Conservation (phyloP, 257 asterid genomes). For the Lavandula angustifolia region DNA sequence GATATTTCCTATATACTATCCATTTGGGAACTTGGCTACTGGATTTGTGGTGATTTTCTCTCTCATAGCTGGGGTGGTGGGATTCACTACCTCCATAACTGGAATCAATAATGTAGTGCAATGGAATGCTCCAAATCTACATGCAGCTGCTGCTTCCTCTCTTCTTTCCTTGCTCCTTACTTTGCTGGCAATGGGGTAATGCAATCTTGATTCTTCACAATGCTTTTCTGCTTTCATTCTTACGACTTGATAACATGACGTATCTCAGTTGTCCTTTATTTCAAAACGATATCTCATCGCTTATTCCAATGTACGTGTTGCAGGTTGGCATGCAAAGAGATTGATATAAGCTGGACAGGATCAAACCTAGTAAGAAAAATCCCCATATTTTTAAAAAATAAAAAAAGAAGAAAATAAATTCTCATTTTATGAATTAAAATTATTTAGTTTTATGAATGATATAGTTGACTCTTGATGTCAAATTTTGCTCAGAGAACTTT, state of each 20-base stretch:
- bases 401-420: not conserved
- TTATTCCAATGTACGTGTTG: conserved; percentile 25
- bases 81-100: conserved; percentile 64
- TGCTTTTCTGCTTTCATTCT: not conserved
- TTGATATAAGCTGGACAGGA: conserved; percentile 68
- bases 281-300: not conserved
- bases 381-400: not conserved
- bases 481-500: conserved; percentile 60
- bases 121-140: conserved; percentile 58
- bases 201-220: not conserved
- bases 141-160: conserved; percentile 83
- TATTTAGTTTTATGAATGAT: not conserved
- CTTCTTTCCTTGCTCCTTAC: conserved; percentile 67
- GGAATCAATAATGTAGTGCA: conserved; percentile 55
- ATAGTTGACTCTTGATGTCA: not conserved
- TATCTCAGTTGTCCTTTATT: too few species aligned
- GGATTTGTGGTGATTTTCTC: conserved; percentile 75
- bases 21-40: conserved; percentile 88
- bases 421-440: not conserved
- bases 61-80: conserved; percentile 82
- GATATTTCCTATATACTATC: conserved; percentile 76
- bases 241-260: not conserved
- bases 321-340: conserved; percentile 96
- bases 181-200: conserved; percentile 92
- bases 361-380: conserved; percentile 59